Conservation (phyloP, 2,329 filamentous ascomycete genomes). For the Xylariaceae sp. region DNA sequence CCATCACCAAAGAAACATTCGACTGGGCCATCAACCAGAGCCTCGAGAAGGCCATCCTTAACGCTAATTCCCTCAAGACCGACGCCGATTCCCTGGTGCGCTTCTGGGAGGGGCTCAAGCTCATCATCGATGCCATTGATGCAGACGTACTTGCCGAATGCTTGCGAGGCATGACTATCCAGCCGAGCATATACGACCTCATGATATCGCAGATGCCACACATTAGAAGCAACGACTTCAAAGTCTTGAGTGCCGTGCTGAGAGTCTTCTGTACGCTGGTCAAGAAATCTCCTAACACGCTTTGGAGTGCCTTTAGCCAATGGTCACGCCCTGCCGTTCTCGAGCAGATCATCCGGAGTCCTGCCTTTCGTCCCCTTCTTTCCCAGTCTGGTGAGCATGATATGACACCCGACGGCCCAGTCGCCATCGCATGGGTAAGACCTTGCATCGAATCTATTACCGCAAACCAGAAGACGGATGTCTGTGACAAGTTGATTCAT, state of each 20-base stretch:
- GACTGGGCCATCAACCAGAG: slow-evolving; percentile 82
- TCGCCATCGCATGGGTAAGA: slow-evolving; percentile 75
- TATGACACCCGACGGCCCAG: slow-evolving; percentile 47
- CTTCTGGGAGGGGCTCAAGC: slow-evolving; percentile 76
- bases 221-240: slow-evolving; percentile 44
- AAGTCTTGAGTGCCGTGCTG: slow-evolving; percentile 65
- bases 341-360: slow-evolving; percentile 78
- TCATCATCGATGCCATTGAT: slow-evolving; percentile 72
- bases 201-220: slow-evolving; percentile 53
- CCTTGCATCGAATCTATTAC: slow-evolving; percentile 77
- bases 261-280: slow-evolving; percentile 69
- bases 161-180: slow-evolving; percentile 74
- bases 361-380: slow-evolving; percentile 61
- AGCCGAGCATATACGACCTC: slow-evolving; percentile 67
- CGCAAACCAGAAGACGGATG: slow-evolving; percentile 71
- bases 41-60: slow-evolving; percentile 63
- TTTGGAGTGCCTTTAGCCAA: slow-evolving; percentile 85
- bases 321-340: slow-evolving; percentile 77
- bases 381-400: slow-evolving; percentile 59
- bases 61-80: slow-evolving; percentile 51
- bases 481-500: slow-evolving; percentile 74
- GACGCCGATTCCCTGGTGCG: slow-evolving; percentile 53
- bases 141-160: slow-evolving; percentile 73
- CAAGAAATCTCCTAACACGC: slow-evolving; percentile 71
- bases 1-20: slow-evolving; percentile 71